These are phyloP conservation scores for Penicillium glabrum DNA, from an alignment of 2,329 filamentous ascomycete species.

Conservation along the genomic window DNA sequence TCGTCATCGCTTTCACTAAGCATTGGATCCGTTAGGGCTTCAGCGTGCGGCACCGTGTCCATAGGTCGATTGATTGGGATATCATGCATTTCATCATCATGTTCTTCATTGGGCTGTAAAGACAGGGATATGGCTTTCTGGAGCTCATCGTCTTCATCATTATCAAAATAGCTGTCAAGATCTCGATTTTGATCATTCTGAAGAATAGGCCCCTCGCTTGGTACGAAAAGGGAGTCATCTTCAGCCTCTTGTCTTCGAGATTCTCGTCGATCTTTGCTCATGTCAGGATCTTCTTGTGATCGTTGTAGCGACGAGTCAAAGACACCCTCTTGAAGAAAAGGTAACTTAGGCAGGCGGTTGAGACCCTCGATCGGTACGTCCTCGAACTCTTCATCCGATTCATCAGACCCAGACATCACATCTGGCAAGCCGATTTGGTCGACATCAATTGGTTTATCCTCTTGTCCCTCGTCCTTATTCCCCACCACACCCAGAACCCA, in stretches of 20 bases:
- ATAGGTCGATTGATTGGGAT: conserved; percentile 45
- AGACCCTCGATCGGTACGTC: conserved; percentile 89
- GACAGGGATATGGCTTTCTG: conserved; percentile 83
- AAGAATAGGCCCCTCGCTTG: conserved; percentile 43
- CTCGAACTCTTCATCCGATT: conserved; percentile 74
- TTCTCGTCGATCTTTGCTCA: conserved; percentile 50
- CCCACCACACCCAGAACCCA: conserved; percentile 95
- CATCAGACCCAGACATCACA: conserved; percentile 57
- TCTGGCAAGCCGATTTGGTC: conserved; percentile 60
- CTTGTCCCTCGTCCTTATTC: conserved; percentile 74
- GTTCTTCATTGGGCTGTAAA: conserved; percentile 53
- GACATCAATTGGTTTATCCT: conserved; percentile 88
- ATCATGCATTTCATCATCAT: conserved; percentile 42
- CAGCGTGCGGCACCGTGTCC: conserved; percentile 35
- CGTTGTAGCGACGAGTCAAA: conserved; percentile 39
- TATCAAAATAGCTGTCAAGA: conserved; percentile 60
- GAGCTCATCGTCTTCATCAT: conserved; percentile 70
- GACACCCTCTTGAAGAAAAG: conserved; percentile 38
- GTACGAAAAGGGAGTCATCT: conserved; percentile 58
- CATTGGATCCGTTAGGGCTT: conserved; percentile 28
- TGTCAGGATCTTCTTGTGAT: conserved; percentile 38
- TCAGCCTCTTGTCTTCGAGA: conserved; percentile 39
- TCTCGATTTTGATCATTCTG: conserved; percentile 21
- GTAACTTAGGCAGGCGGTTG: conserved; percentile 73
- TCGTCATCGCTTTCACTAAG: conserved; percentile 66